Conservation (phyloP, 495 filamentous ascomycete genomes). For the Collariella sp. region DNA sequence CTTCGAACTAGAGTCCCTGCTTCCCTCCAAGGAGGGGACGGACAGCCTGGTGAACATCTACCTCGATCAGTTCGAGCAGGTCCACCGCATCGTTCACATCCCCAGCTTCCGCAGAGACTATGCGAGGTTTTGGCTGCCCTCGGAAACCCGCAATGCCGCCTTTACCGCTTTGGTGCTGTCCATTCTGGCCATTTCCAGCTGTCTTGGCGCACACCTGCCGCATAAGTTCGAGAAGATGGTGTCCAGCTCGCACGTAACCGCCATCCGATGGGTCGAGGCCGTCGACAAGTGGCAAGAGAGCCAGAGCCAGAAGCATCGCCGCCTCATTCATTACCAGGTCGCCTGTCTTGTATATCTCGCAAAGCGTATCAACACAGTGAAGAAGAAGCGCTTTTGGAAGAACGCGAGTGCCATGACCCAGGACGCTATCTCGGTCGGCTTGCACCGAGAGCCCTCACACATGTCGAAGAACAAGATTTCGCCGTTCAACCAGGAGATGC, state of each 20-base stretch:
- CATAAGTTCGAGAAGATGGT: slow-evolving; percentile 33
- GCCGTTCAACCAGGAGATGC: slow-evolving; percentile 56
- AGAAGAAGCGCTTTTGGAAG: slow-evolving; percentile 48
- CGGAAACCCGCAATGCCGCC: slow-evolving; percentile 31
- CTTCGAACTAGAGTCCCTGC: slow-evolving; percentile 29
- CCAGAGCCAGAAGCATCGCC: slow-evolving; percentile 37
- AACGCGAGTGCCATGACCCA: slow-evolving; percentile 46
- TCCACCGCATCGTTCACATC: slow-evolving; percentile 41
- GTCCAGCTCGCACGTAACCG: slow-evolving; percentile 24
- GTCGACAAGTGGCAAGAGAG: slow-evolving; percentile 31
- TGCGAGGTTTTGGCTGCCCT: slow-evolving; percentile 37
- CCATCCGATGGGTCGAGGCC: slow-evolving; percentile 33
- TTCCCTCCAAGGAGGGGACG: slow-evolving; percentile 30
- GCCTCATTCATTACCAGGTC: slow-evolving; percentile 40
- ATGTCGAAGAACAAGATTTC: slow-evolving; percentile 28
- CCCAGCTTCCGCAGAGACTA: slow-evolving; percentile 39
- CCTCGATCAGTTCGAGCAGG: slow-evolving; percentile 39
- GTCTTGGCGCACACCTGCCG: slow-evolving; percentile 24
- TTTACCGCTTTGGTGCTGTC: slow-evolving; percentile 39
- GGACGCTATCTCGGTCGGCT: slow-evolving; percentile 48
- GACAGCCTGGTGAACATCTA: slow-evolving; percentile 35
- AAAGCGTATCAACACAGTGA: slow-evolving; percentile 38
- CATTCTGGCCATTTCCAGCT: slow-evolving; percentile 36
- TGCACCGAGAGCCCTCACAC: slow-evolving; percentile 44
- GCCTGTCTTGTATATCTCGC: slow-evolving; percentile 37